Percentiles rank a stretch among this genome's conserved stretches.
phyloP scores from a whole-genome alignment of 2,329 filamentous ascomycete genomes.

The Aspergillus uvarum region DNA sequence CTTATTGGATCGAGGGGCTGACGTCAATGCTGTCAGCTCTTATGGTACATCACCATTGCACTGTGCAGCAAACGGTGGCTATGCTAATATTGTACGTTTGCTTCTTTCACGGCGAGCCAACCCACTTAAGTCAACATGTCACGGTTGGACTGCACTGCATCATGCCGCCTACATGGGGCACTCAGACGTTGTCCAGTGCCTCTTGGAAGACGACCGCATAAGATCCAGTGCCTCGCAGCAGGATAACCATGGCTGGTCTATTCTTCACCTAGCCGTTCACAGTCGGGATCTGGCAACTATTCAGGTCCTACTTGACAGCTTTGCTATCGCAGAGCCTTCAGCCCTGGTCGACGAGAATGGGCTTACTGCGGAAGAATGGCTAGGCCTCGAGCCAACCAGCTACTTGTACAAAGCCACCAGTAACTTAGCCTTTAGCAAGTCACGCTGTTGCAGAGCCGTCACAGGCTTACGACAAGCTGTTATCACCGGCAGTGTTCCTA shows the following conservation, averaged over 20 bases:
- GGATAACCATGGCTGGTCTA: slow-evolving; percentile 29
- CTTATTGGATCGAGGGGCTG: slow-evolving; percentile 21
- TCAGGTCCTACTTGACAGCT: slow-evolving; percentile 12
- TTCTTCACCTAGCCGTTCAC: slow-evolving; percentile 26
- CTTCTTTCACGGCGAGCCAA: slow-evolving; percentile 12
- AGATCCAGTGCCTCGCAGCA: slow-evolving; percentile 18
- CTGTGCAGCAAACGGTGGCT: slow-evolving; percentile 19
- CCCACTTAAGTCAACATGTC: slow-evolving; percentile 14
- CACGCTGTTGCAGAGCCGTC: slow-evolving; percentile 29
- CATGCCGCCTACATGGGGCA: slow-evolving; percentile 26
- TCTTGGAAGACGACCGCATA: slow-evolving; percentile 22
- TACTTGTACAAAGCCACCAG: slow-evolving; percentile 23
- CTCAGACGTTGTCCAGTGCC: slow-evolving; percentile 20
- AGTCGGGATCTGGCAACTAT: slow-evolving; percentile 22
- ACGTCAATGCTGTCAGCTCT: slow-evolving; percentile 18
- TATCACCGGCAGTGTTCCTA: slow-evolving; percentile 19
- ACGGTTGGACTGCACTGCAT: slow-evolving; percentile 16
- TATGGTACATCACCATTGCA: slow-evolving; percentile 23
- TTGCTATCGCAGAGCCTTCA: slow-evolving; percentile 15
- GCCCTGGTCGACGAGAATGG: slow-evolving; percentile 21
- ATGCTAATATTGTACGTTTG: slow-evolving; percentile 12
- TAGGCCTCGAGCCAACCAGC: slow-evolving; percentile 18
- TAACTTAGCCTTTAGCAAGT: slow-evolving; percentile 29
- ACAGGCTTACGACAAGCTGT: slow-evolving; percentile 27
- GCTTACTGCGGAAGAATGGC: slow-evolving; percentile 28